Evolutionary conservation across 495 filamentous ascomycete genomes (phyloP).

Genomic region (Lophium mytilinum): DNA sequence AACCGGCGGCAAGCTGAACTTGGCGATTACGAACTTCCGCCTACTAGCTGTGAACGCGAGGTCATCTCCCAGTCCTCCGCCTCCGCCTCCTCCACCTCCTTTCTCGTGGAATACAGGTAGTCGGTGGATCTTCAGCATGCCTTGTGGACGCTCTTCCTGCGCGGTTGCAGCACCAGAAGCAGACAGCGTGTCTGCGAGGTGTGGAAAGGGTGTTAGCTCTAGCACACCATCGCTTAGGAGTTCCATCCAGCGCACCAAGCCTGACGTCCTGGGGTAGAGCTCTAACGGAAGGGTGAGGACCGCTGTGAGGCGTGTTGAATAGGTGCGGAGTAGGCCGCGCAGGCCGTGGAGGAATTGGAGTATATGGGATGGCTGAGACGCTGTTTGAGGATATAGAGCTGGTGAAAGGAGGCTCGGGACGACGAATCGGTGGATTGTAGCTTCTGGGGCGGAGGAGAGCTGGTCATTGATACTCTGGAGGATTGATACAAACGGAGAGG

Average conservation of each 20-base stretch:
- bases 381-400: conserved; percentile 61
- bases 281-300: conserved; percentile 74
- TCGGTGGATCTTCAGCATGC: conserved; percentile 71
- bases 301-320: conserved; percentile 57
- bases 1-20: conserved; percentile 84
- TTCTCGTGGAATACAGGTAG: conserved; percentile 81
- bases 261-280: conserved; percentile 69
- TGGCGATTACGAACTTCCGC: conserved; percentile 75
- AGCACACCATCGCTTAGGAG: conserved; percentile 77
- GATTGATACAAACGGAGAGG: conserved; percentile 57
- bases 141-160: conserved; percentile 71
- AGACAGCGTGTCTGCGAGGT: conserved; percentile 47
- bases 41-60: conserved; percentile 83
- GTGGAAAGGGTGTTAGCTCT: conserved; percentile 78
- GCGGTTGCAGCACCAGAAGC: conserved; percentile 44
- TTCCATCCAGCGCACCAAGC: conserved; percentile 82
- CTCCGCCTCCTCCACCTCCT: conserved; percentile 72
- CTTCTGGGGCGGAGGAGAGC: conserved; percentile 49
- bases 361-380: conserved; percentile 59
- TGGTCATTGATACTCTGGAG: conserved; percentile 50
- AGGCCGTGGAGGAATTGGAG: conserved; percentile 80
- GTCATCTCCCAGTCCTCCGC: conserved; percentile 65
- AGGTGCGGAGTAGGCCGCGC: conserved; percentile 60
- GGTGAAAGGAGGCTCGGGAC: conserved; percentile 80
- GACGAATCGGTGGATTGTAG: conserved; percentile 69